phyloP scores from a whole-genome alignment of 371 early-diverging fungal genomes.

The Batrachochytrium dendrobatidis region DNA sequence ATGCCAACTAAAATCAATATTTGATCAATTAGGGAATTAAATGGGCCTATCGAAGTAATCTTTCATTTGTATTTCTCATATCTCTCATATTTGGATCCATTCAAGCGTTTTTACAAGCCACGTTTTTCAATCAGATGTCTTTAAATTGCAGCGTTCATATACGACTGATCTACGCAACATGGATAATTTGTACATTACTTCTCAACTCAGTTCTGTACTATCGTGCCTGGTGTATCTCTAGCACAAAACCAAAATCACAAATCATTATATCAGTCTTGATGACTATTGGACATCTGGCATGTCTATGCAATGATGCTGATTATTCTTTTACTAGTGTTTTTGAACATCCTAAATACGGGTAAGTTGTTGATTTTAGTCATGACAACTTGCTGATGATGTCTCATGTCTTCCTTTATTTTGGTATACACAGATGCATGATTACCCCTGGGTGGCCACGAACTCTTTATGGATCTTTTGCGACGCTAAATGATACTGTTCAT shows the following conservation, averaged over 20 bases:
- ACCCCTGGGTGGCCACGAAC: background rate
- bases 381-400: background rate
- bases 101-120: background rate
- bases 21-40: background rate
- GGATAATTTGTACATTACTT: background rate
- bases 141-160: background rate
- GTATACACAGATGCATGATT: background rate
- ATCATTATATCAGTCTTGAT: background rate
- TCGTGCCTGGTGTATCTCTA: background rate
- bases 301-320: background rate
- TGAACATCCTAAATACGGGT: background rate
- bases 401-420: background rate
- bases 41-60: background rate
- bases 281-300: background rate
- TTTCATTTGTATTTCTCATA: background rate
- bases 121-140: background rate
- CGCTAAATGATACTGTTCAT: background rate
- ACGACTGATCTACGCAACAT: background rate
- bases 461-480: background rate
- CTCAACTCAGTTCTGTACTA: background rate
- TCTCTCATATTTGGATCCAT: background rate
- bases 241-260: background rate
- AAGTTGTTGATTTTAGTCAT: background rate
- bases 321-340: background rate
- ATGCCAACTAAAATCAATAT: too few species aligned